Base-by-base conservation (phyloP, 2,329 filamentous ascomycete species). In the Exophiala phaeomuriformis region DNA sequence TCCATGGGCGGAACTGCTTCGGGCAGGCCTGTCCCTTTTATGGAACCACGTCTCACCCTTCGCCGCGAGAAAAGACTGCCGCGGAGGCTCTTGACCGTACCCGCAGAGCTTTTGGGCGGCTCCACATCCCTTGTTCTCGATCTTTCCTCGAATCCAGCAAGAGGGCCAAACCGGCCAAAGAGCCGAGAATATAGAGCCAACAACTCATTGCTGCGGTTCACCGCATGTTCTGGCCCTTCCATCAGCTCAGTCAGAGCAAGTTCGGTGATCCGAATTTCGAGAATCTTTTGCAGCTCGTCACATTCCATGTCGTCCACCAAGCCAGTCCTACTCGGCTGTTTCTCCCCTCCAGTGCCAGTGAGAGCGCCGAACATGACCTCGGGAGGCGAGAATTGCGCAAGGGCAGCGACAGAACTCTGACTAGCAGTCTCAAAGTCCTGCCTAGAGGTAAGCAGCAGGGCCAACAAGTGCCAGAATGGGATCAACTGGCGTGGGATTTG, bases 181-280 rank as follows among this genome's bases (percentile, higher is more conserved):
- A 98, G 75, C 57, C 86, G 79, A 2, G 83, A 80, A 66, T 93
- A 98, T 0, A 97, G 75, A 10, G 82, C 82, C 19, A 98, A 73
- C 37, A 98, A 76, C 68, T 96, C 90, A 60, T 88, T 83, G 66
- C 87, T 90, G 56, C 86, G 84, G 66, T 95, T 95, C 47, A 97
- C 88, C 12, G 93, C 91, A 52, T 85, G 81, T 53, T 88, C 84
- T 0, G 90, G 83, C 1, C 90, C 90, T 66, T 96, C 90, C 2
- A 88, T 73, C 10, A 93, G 73, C 69, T 97, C 91, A 2, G 93
- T 71, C 19, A 98, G 78, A 3, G 86, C 80, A 55, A 98, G 75
- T 65, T 97, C 90, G 7, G 91, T 96, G 81, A 97, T 95, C 69
- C 95, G 95, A 57, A 96, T 83, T 68, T 97, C 88, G n/a, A 98